Percentiles rank a stretch among this genome's conserved stretches.
These are phyloP conservation scores for Pisolithus tinctorius DNA, from an alignment of 768 basidiomycete genomes.

Conservation along the genomic window DNA sequence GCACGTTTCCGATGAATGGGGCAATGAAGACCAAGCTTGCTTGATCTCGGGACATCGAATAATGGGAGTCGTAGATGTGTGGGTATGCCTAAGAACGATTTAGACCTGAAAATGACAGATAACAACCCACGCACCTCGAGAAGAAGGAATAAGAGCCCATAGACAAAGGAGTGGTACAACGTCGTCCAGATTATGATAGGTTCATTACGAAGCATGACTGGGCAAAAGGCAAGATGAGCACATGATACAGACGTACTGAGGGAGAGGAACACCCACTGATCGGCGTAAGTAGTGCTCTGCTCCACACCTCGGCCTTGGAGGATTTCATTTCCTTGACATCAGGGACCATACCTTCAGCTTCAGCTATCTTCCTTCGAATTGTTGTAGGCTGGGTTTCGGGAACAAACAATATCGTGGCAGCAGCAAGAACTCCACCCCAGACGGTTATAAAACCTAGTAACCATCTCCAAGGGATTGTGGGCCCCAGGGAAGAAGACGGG, in stretches of 20 bases:
- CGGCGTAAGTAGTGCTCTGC: constrained; percentile 9
- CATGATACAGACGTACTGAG: not conserved
- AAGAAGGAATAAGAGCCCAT: constrained; percentile 22
- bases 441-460: constrained; percentile 15
- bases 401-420: not conserved
- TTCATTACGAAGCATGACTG: too few species aligned
- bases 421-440: constrained; percentile 13
- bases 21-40: constrained; percentile 6
- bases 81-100: constrained; percentile 10
- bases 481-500: constrained; percentile 13
- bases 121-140: constrained; percentile 13
- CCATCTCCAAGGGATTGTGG: constrained; percentile 16
- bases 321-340: not conserved
- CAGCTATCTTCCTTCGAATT: not conserved
- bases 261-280: constrained; percentile 8
- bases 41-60: constrained; percentile 17
- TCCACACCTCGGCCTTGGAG: constrained; percentile 6
- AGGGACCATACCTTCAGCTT: not conserved
- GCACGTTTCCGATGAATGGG: constrained; percentile 14
- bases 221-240: not conserved
- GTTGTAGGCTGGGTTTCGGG: too few species aligned
- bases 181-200: too few species aligned
- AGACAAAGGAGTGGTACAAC: constrained; percentile 20
- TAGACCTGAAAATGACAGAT: not conserved
- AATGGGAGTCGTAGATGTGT: constrained; percentile 12